Evolutionary conservation across 192 early-diverging fungal species (phyloP).

Genomic region (Geranomyces variabilis): DNA sequence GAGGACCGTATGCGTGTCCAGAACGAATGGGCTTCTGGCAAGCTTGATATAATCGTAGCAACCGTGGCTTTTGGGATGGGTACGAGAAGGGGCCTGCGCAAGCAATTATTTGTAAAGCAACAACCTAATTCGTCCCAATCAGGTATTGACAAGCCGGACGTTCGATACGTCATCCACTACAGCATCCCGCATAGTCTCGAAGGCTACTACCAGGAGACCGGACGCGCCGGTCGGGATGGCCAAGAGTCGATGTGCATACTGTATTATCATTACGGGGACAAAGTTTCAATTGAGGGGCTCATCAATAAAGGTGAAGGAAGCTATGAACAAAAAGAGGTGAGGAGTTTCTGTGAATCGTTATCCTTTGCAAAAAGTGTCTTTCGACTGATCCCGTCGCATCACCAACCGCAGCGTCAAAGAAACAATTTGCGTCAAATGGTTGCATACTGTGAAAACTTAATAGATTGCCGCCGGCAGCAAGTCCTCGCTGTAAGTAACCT

Average conservation of each 20-base stretch:
- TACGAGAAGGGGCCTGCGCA: conserved; percentile 46
- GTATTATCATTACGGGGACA: conserved; percentile 80
- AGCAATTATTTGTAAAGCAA: too few species aligned
- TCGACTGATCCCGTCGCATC: too few species aligned
- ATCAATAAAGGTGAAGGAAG: conserved; percentile 85
- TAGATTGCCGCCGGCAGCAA: conserved; percentile 85
- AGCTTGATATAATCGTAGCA: conserved; percentile 84
- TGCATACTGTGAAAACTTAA: conserved; percentile 81
- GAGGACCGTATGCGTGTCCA: conserved; percentile 78
- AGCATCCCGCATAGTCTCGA: conserved; percentile 87
- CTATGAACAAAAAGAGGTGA: conserved; percentile 74
- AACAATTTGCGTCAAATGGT: conserved; percentile 58
- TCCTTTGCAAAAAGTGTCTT: too few species aligned
- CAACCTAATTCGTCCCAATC: not conserved
- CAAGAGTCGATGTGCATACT: conserved; percentile 79
- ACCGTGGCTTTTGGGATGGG: conserved; percentile 98
- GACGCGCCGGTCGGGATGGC: conserved; percentile 94
- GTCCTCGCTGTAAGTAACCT: conserved; percentile 61
- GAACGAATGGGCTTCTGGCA: conserved; percentile 77
- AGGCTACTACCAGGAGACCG: conserved; percentile 97
- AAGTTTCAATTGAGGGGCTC: conserved; percentile 70
- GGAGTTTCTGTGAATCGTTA: conserved; percentile 16
- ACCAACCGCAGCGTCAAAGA: conserved; percentile 43
- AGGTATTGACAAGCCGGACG: conserved; percentile 91
- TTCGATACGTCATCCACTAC: conserved; percentile 94